Evolutionary conservation across 352 stramenopile species (phyloP), one percentile per base, ranked within the genome.

Genomic region (Phytophthora sansomeana): DNA sequence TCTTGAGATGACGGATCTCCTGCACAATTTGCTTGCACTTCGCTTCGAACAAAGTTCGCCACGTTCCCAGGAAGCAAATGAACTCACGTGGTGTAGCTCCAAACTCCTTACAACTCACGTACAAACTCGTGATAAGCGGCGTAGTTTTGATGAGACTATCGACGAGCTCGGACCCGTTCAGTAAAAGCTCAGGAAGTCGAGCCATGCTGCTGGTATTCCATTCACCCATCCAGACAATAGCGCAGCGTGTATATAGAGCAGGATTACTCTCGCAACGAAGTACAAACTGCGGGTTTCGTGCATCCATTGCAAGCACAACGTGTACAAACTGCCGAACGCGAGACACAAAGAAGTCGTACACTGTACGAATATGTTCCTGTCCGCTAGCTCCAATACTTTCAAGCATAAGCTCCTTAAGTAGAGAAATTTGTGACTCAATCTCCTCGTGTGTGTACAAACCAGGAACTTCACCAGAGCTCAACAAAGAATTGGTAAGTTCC

Each of bases 281-380:
- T 5, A 92, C 52, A 70, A 98, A 97, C 36, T 89, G 73, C 19
- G 75, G 60, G 49, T 94, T 81, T 16, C 81, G 69, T 13, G 83
- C 61, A 47, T 94, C 85, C 85, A 96, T 93, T 4, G 71, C 71
- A 2, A 96, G 69, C 4, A 91, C 91, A 0, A 99, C 77, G 50
- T 98, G 95, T 1, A 99, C 78, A 55, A 94, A 96, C 48, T 88
- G 78, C 29, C 92, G 80, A 17, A 98, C 90, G 14, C 93, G 80
- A n/a, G 74, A 69, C 5, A 98, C 78, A 54, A 98, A 99, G 63
- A 97, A 98, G 47, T 98, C 93, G 62, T 97, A 98, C 21, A 97
- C 87, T 0, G 90, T 97, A n/a, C 85, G 81, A 32, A 90, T 84
- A 44, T 96, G 72, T 29, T 81, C 68, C 19, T 73, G 63, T 7